phyloP scores from a whole-genome alignment of 805 yeast genomes.

The Pichia rugopelliculosa region DNA sequence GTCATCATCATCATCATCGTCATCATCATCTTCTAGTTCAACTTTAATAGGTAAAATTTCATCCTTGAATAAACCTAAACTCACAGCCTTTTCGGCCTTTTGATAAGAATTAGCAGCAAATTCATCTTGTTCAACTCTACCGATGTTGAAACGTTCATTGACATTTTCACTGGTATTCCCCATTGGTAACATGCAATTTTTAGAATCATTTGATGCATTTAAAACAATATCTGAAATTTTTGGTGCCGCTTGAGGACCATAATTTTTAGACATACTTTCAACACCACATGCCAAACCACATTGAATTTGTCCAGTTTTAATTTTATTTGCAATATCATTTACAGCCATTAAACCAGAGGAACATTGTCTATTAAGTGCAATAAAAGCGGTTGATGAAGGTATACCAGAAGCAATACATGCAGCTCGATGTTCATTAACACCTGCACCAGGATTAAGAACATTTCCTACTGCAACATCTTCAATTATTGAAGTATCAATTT shows the following conservation, averaged over 20 bases:
- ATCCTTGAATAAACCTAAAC: constrained; percentile 68
- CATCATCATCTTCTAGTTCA: constrained; percentile 48
- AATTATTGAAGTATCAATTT: constrained; percentile 45
- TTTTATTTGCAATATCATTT: constrained; percentile 83
- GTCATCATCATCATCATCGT: constrained; percentile 39
- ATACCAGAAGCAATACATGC: constrained; percentile 88
- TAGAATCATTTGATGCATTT: constrained; percentile 40
- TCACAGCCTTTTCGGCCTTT: constrained; percentile 74
- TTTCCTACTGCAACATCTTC: constrained; percentile 89
- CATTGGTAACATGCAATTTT: constrained; percentile 87
- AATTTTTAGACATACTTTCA: constrained; percentile 88
- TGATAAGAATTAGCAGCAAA: constrained; percentile 84
- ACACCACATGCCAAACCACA: constrained; percentile 91
- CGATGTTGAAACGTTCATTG: constrained; percentile 54
- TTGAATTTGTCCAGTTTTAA: constrained; percentile 78
- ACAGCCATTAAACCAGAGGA: constrained; percentile 91
- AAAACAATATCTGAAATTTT: constrained; percentile 43
- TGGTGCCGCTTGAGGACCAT: constrained; percentile 73
- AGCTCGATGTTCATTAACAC: constrained; percentile 91
- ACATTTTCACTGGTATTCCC: constrained; percentile 94
- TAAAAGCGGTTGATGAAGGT: constrained; percentile 71
- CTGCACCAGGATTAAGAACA: constrained; percentile 87
- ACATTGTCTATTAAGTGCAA: constrained; percentile 89
- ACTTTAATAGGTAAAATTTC: constrained; percentile 81
- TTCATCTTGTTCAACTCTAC: constrained; percentile 71